Percentiles rank a stretch among this genome's conserved stretches.
These are phyloP conservation scores for Tetragonia tetragonoides DNA, from an alignment of 148 eudicot species.

Conservation along the genomic window DNA sequence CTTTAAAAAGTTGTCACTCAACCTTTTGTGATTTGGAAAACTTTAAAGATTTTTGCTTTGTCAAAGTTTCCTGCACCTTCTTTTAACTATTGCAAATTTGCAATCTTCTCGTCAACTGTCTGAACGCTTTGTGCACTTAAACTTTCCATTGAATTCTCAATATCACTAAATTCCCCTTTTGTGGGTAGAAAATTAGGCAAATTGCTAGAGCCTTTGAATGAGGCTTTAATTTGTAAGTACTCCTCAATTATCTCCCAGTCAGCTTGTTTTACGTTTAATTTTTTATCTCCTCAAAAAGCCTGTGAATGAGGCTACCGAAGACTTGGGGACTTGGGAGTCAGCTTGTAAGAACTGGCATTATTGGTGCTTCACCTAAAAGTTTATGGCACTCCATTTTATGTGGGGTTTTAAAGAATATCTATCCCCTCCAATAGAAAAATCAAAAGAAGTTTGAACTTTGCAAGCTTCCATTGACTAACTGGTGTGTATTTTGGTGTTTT, in stretches of 20 bases:
- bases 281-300: too few species aligned
- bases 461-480: not conserved
- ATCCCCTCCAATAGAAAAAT: not conserved
- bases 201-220: not conserved
- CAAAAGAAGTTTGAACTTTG: not conserved
- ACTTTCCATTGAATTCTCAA: too few species aligned
- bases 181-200: not conserved
- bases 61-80: not conserved
- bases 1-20: not conserved
- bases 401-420: not conserved
- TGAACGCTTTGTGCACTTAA: not conserved
- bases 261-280: too few species aligned
- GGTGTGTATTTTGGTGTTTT: too few species aligned
- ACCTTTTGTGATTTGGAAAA: not conserved
- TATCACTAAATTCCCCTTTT: too few species aligned
- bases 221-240: not conserved
- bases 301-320: constrained; percentile 1
- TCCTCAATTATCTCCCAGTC: too few species aligned
- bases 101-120: not conserved
- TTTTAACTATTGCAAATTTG: not conserved
- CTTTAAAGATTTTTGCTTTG: constrained; percentile 2
- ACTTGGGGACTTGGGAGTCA: not conserved
- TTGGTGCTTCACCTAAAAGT: constrained; percentile 27
- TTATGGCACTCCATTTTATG: not conserved
- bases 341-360: not conserved